Base-by-base conservation (phyloP, 2,329 filamentous ascomycete species). In the Fusarium papillatum region DNA sequence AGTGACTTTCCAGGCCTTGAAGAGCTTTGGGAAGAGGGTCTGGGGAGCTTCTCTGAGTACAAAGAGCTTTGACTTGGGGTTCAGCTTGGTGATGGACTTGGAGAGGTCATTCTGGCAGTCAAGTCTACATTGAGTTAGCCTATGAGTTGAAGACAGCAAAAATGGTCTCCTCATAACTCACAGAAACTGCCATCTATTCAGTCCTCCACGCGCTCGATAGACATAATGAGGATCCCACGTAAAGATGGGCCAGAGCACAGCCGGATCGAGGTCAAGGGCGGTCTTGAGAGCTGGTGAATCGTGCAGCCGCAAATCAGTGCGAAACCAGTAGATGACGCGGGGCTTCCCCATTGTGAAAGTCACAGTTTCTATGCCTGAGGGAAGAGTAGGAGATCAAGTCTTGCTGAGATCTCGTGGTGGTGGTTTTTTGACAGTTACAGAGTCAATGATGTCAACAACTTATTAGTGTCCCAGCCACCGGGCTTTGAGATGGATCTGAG, bases 161-260 rank as follows among this genome's bases (percentile, higher is more conserved):
- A 1, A 50, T 2, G 5, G 14, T 41, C 2, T n/a, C 9, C 13
- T 24, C 11, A 11, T 16, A 3, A 55, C 86, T 79, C 79, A 91
- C 86, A 95, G 83, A 79, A 93, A 95, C 78, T 94, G 92, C 92
- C 93, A 95, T 76, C 94, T 87, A 79, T 96, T 96, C 11, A 91
- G 85, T 0, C 93, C 93, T 7, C 93, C 93, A 69, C 93, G 89
- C 1, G 92, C 91, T 38, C 89, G 89, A 81, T 95, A 95, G 31
- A 95, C 93, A 80, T 95, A 95, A 81, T 95, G 93, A 68, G 93
- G 93, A 81, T 95, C 94, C 93, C 93, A 96, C 2, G 92, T 95
- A 88, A 94, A 96, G 57, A 95, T 89, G 1, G 93, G 94, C 86
- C 93, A 95, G 31, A 96, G 85, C 24, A 89, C 90, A 64, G 89